phyloP scores from a whole-genome alignment of 192 early-diverging fungal genomes.

The Physocladia obscura region DNA sequence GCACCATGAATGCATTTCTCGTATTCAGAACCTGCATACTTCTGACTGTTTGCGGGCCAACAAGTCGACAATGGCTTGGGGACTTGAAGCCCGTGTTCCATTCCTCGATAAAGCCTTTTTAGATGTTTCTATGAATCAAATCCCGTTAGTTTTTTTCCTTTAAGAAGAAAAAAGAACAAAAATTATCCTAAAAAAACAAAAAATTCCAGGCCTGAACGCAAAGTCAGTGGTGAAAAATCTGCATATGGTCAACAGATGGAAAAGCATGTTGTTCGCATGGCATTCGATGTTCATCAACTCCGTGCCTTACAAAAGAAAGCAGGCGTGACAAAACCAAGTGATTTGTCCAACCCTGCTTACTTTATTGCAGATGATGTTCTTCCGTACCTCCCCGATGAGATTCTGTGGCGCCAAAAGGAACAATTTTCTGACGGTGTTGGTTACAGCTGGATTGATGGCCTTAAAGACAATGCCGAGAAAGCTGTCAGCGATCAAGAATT shows the following conservation, averaged over 20 bases:
- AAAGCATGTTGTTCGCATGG: slow-evolving; percentile 92
- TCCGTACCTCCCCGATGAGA: slow-evolving; percentile 83
- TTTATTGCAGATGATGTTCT: not conserved
- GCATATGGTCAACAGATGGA: slow-evolving; percentile 74
- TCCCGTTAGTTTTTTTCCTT: slow-evolving; percentile 40
- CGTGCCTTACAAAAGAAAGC: slow-evolving; percentile 26
- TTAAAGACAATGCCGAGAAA: slow-evolving; percentile 71
- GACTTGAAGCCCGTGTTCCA: slow-evolving; percentile 95
- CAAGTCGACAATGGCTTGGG: slow-evolving; percentile 99
- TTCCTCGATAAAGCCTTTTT: slow-evolving; percentile 94
- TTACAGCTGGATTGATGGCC: slow-evolving; percentile 96
- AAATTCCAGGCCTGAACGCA: slow-evolving; percentile 76
- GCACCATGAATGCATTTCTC: slow-evolving; percentile 86
- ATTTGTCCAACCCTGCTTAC: slow-evolving; percentile 24
- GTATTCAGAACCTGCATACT: slow-evolving; percentile 96
- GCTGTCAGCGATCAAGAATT: slow-evolving; percentile 80
- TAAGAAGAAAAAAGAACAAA: not conserved
- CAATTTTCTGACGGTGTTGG: slow-evolving; percentile 99
- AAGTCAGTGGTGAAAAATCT: slow-evolving; percentile 67
- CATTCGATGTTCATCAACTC: slow-evolving; percentile 69
- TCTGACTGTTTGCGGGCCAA: slow-evolving; percentile 97
- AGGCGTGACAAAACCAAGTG: slow-evolving; percentile 56
- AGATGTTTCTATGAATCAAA: slow-evolving; percentile 82
- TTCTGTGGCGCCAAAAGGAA: slow-evolving; percentile 98
- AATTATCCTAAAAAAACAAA: not conserved